Percentiles rank a stretch among this genome's conserved stretches.
Evolutionary conservation across 2,329 filamentous ascomycete genomes (phyloP).

Genomic region (Plectosphaerella cucumerina): DNA sequence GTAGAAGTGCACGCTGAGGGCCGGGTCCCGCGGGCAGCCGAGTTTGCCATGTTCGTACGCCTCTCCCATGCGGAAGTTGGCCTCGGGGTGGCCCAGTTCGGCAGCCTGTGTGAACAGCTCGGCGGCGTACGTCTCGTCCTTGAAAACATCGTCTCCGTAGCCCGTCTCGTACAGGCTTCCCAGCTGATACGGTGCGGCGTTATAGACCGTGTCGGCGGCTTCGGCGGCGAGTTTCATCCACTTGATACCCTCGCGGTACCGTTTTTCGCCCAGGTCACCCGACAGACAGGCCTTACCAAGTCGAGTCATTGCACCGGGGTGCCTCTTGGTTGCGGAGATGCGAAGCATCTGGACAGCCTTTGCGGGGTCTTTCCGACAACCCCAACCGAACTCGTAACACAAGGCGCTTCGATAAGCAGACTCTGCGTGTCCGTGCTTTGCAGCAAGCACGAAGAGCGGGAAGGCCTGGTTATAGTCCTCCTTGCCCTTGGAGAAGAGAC

Average conservation of each 20-base stretch:
- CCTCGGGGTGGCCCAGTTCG: slow-evolving; percentile 83
- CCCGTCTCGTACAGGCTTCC: slow-evolving; percentile 85
- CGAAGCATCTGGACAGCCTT: slow-evolving; percentile 95
- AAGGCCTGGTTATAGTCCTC: slow-evolving; percentile 90
- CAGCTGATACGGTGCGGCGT: slow-evolving; percentile 86
- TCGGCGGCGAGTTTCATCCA: slow-evolving; percentile 95
- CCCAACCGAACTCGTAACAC: slow-evolving; percentile 98
- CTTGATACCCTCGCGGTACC: slow-evolving; percentile 87
- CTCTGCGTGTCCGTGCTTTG: slow-evolving; percentile 96
- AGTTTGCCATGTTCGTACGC: slow-evolving; percentile 92
- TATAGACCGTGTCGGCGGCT: slow-evolving; percentile 86
- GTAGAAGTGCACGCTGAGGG: slow-evolving; percentile 95
- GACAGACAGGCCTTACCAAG: slow-evolving; percentile 86
- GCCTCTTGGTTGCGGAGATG: slow-evolving; percentile 84
- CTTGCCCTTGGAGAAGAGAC: slow-evolving; percentile 91
- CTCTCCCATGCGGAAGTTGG: slow-evolving; percentile 86
- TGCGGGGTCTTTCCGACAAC: slow-evolving; percentile 79
- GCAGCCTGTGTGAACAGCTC: slow-evolving; percentile 93
- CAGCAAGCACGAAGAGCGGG: slow-evolving; percentile 85
- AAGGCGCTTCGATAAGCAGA: slow-evolving; percentile 89
- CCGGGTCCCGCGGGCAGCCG: slow-evolving; percentile 83
- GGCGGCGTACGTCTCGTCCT: slow-evolving; percentile 83
- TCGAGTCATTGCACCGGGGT: slow-evolving; percentile 91
- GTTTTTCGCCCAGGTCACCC: slow-evolving; percentile 81
- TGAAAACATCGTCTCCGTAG: slow-evolving; percentile 92